Evolutionary conservation across 306 rosid genomes (phyloP), one percentile per base, ranked within the genome.

Genomic region (Rosa chinensis): DNA sequence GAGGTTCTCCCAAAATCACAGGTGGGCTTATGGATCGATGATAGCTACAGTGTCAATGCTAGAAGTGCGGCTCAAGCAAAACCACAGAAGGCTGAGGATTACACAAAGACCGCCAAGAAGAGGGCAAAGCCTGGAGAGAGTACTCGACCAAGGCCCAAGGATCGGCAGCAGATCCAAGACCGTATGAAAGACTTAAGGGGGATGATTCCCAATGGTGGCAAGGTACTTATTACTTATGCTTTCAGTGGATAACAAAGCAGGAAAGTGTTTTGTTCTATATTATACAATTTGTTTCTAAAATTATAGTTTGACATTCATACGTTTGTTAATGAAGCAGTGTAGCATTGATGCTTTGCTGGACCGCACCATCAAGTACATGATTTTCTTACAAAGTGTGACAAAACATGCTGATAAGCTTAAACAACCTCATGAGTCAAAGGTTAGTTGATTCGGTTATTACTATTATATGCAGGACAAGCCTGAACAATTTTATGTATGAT

Each of bases 111-210:
- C 13, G 39, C 73, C 73, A 85, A 78, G 88, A 95, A 91, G 85
- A 88, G 92, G 83, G 92, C 93, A n/a, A 90, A 82, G 81, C 90
- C 93, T 0, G 92, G 94, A 62, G 97, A 92, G 87, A 89, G 92
- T 78, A 76, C 89, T 61, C 88, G 96, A 52, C 97, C 97, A 3
- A 83, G 98, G 78, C 99, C 99, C 0, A 95, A 95, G 84, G 99
- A 95, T 84, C 92, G 99, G n/a, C 99, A 95, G 81, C 94, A 85
- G 84, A 92, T 95, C 85, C 99, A 95, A 85, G 99, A 95, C 75
- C 89, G 96, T 20, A 77, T 95, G 64, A 89, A 91, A 87, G 97
- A 93, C 86, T 82, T 95, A 87, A 88, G 93, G 81, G 90, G 90
- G 78, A 88, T 93, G 89, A 87, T 95, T 81, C 98, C 99, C 47